Evolutionary conservation across 495 filamentous ascomycete genomes (phyloP), one percentile per base, ranked within the genome.

Genomic region (Xylaria curta): DNA sequence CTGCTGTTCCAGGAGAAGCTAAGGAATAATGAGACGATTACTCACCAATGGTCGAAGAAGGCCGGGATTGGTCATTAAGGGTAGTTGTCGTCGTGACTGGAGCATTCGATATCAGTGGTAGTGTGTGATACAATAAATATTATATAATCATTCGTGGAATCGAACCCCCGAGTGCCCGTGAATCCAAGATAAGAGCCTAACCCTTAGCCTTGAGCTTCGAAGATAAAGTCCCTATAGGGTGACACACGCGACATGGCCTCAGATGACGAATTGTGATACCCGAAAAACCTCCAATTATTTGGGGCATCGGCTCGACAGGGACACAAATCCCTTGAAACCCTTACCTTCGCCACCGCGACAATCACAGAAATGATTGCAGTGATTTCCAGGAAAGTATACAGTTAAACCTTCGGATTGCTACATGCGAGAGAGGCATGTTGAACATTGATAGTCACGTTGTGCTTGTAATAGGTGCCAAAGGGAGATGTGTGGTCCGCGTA

Each of bases 1-100:
- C 76, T 82, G 63, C 68, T 88, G 58, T 87, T 74, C 63, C 76
- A 79, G n/a, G 86, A 87, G 81, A 86, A 83, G 77, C 79, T 73
- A 15, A 78, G 86, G 47, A 73, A 63, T 40, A 74, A 66, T 9
- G 76, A 75, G 66, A 72, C 68, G 38, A 53, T 72, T 47, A 72
- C 61, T 1, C 85, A 87, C 72, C 85, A 87, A 73, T 87, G 85
- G 83, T 76, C 77, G 44, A 78, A 75, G 66, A 79, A 75, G 73
- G 69, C 64, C 4, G 72, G 65, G 28, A 60, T 24, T 59, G 26
- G 36, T 21, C 12, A 36, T 24, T 33, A n/a, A 66, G 31, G 9
- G 1, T 53, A 4, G 21, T 26, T 10, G 21, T 4, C 9, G 10
- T 15, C 10, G 24, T 9, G 12, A 26, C 0, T 26, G 26, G 3